A percentile compares a stretch with the other conserved stretches of the same genome.
Conservation (phyloP, 2,329 filamentous ascomycete species). For the Penicillium sp. region DNA sequence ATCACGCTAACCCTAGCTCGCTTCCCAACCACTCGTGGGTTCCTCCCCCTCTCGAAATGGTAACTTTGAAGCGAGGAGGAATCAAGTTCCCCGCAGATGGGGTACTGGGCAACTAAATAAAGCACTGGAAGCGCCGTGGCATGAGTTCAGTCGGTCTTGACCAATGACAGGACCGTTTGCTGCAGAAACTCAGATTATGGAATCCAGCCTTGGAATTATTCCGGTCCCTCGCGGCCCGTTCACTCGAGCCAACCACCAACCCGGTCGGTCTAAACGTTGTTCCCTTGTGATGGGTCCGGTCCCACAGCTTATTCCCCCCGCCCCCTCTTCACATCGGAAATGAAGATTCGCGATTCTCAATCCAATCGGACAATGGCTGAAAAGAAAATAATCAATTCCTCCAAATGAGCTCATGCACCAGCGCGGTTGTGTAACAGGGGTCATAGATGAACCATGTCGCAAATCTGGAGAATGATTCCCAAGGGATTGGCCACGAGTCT, state of each 20-base stretch:
- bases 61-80: background rate
- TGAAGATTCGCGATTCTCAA: background rate
- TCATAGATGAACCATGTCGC: background rate
- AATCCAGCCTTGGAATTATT: slow-evolving; percentile 30
- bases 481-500: background rate
- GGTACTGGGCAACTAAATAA: slow-evolving; percentile 14
- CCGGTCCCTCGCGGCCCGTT: slow-evolving; percentile 26
- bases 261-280: slow-evolving; percentile 7
- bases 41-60: background rate
- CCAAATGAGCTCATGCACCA: background rate
- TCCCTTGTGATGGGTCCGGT: slow-evolving; percentile 11
- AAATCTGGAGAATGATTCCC: background rate
- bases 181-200: slow-evolving; percentile 2
- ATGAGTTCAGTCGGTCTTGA: slow-evolving; percentile 1
- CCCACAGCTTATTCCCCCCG: background rate
- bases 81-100: background rate
- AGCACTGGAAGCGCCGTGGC: slow-evolving; percentile 26
- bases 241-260: slow-evolving; percentile 12
- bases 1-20: background rate
- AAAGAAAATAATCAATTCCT: background rate
- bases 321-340: background rate
- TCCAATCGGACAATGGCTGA: background rate
- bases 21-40: background rate
- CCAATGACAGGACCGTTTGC: slow-evolving; percentile 1
- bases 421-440: slow-evolving; percentile 1